phyloP scores from a whole-genome alignment of 169 alveolate genomes.

The Cryptosporidium ryanae region DNA sequence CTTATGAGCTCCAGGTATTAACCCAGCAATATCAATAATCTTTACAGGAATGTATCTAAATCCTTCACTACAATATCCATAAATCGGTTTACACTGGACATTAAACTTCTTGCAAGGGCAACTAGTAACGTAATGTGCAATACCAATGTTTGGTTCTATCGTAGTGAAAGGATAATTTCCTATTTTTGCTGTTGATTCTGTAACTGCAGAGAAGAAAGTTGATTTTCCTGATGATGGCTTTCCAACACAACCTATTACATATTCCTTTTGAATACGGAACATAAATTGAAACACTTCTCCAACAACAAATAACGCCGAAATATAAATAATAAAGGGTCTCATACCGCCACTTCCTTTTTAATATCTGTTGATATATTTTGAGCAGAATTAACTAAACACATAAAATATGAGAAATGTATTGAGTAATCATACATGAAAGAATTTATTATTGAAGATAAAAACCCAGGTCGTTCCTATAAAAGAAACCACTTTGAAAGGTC shows the following conservation, averaged over 20 bases:
- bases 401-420: too few species aligned
- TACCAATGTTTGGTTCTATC: conserved; percentile 80
- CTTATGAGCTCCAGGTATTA: conserved; percentile 80
- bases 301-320: too few species aligned
- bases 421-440: too few species aligned
- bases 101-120: conserved; percentile 79
- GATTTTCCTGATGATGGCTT: conserved; percentile 83
- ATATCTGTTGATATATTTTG: too few species aligned
- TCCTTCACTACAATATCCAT: conserved; percentile 78
- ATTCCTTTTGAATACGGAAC: conserved; percentile 66
- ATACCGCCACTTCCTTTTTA: too few species aligned
- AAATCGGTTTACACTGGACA: conserved; percentile 77
- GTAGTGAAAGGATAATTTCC: conserved; percentile 82
- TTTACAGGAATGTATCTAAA: conserved; percentile 77
- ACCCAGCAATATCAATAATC: conserved; percentile 80
- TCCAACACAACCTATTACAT: conserved; percentile 83
- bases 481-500: too few species aligned
- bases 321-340: too few species aligned
- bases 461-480: too few species aligned
- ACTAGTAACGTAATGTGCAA: conserved; percentile 75
- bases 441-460: too few species aligned
- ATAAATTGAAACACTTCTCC: neutral
- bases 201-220: conserved; percentile 79
- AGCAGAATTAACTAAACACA: too few species aligned
- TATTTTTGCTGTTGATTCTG: conserved; percentile 80